Conservation (phyloP, 2,329 filamentous ascomycete genomes). For the Colletotrichum nymphaeae region DNA sequence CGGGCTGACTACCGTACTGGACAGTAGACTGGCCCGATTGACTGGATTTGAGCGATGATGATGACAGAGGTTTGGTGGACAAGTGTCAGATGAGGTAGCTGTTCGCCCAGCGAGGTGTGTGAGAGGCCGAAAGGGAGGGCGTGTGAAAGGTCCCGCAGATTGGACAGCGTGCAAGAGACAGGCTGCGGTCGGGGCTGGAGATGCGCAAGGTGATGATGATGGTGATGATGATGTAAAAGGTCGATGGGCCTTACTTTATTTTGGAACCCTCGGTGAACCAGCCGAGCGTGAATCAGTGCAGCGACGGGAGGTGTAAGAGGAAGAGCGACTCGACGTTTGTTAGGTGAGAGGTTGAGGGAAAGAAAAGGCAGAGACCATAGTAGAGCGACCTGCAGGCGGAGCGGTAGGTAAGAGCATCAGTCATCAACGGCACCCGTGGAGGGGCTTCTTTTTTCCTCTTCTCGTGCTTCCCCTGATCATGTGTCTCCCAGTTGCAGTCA, state of each 20-base stretch:
- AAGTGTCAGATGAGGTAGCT: slow-evolving; percentile 11
- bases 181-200: neutral
- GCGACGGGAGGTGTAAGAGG: neutral
- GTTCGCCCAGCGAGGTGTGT: neutral
- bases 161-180: neutral
- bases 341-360: neutral
- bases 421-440: neutral
- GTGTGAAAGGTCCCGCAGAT: neutral
- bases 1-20: neutral
- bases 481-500: neutral
- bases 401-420: neutral
- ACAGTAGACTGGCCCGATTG: no score
- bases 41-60: slow-evolving; percentile 13
- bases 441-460: neutral
- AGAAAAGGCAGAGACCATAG: neutral
- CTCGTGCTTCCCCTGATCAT: neutral
- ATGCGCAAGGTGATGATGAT: neutral
- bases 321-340: neutral
- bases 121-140: neutral
- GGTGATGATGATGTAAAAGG: neutral
- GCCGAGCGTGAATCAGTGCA: neutral
- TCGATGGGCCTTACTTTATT: neutral
- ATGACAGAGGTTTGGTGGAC: slow-evolving; percentile 29
- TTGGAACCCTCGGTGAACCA: neutral
- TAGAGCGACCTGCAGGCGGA: no score